Percentiles rank a stretch among this genome's conserved stretches.
These are phyloP conservation scores for Trametes cubensis DNA, from an alignment of 768 basidiomycete genomes.

Conservation along the genomic window DNA sequence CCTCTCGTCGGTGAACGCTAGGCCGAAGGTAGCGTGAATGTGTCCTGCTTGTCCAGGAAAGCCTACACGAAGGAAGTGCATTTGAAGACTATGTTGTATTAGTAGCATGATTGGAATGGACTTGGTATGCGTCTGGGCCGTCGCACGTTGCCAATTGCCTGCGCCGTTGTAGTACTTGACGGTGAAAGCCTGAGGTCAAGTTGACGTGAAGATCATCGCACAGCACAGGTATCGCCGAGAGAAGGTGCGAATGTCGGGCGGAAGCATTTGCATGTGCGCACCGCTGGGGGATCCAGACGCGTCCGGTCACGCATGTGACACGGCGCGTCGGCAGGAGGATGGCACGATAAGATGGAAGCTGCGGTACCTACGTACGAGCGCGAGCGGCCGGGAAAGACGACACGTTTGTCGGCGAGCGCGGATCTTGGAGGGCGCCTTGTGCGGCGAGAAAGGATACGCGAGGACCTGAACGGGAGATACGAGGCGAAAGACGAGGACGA, in stretches of 20 bases:
- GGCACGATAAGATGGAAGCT: not conserved
- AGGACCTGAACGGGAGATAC: constrained; percentile 4
- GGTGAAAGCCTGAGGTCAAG: not conserved
- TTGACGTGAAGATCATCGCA: constrained; percentile 12
- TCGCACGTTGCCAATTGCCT: too few species aligned
- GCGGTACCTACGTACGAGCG: not conserved
- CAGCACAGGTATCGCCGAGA: constrained; percentile 6
- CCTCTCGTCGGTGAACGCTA: not conserved
- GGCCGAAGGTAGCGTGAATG: constrained; percentile 4
- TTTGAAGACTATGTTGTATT: too few species aligned
- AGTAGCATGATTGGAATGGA: too few species aligned
- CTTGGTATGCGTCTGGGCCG: too few species aligned
- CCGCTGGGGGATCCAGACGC: constrained; percentile 4
- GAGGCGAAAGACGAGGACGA: constrained; percentile 16
- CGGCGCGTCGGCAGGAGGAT: constrained; percentile 1
- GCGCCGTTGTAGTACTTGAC: not conserved
- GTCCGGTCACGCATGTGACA: not conserved
- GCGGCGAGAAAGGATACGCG: constrained; percentile 5
- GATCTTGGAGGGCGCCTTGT: not conserved
- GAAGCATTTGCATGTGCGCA: not conserved
- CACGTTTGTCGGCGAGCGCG: constrained; percentile 17
- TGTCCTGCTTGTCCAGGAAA: too few species aligned
- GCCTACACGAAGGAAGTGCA: too few species aligned
- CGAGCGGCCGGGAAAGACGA: not conserved
- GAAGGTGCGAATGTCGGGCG: not conserved